A percentile compares a stretch with the other conserved stretches of the same genome.
Conservation (phyloP, 305 asterid genomes). For the Solanum hybrid region DNA sequence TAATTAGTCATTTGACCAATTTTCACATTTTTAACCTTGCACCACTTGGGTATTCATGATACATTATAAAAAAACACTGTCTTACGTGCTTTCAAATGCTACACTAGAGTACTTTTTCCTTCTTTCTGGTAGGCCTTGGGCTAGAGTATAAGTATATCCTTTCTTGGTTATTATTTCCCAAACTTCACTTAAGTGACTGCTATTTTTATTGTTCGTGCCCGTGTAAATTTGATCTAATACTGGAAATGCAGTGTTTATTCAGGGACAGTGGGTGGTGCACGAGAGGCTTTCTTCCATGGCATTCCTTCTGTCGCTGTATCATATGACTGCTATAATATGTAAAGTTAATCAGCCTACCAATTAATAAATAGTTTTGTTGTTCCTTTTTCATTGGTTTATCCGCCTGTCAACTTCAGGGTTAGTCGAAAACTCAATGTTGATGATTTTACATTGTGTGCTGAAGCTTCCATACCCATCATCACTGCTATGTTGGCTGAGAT, state of each 20-base stretch:
- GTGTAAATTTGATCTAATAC: background rate
- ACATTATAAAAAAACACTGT: background rate
- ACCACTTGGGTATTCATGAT: background rate
- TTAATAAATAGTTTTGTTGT: background rate
- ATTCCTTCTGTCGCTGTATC: slow-evolving; percentile 67
- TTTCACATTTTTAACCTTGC: background rate
- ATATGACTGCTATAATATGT: slow-evolving; percentile 53
- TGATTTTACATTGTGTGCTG: slow-evolving; percentile 65
- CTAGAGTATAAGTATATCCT: background rate
- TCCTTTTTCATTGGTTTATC: background rate
- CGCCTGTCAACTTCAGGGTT: slow-evolving; percentile 31
- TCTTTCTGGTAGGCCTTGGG: background rate
- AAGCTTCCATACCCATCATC: slow-evolving; percentile 37
- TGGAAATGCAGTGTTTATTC: slow-evolving; percentile 59
- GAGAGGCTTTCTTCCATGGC: slow-evolving; percentile 70
- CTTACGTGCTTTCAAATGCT: background rate
- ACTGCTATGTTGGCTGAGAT: slow-evolving; percentile 43
- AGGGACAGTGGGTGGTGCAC: slow-evolving; percentile 94
- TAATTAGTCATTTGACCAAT: background rate
- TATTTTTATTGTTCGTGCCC: background rate
- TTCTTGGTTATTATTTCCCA: background rate
- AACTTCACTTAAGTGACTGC: background rate
- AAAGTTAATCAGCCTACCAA: background rate
- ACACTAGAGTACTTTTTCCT: background rate
- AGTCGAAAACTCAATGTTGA: slow-evolving; percentile 40